A percentile compares a stretch with the other conserved stretches of the same genome.
Conservation (phyloP, 2,329 filamentous ascomycete species). For the Thielaviopsis musarum region DNA sequence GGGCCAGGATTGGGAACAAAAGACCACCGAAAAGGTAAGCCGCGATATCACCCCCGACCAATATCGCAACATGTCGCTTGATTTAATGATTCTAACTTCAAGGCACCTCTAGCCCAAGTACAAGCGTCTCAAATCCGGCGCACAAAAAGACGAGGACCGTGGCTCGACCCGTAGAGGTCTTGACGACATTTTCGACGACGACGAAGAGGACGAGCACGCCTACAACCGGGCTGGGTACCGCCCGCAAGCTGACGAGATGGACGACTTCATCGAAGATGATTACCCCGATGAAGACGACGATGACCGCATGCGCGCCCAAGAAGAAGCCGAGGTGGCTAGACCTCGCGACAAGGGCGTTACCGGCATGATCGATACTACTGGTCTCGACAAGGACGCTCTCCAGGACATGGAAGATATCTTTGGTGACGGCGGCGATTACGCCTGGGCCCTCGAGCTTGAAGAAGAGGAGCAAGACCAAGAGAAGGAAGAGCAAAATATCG, state of each 20-base stretch:
- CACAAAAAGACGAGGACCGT: constrained; percentile 55
- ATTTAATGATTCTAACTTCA: not conserved
- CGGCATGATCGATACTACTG: constrained; percentile 59
- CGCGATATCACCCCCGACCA: not conserved
- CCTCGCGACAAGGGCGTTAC: constrained; percentile 55
- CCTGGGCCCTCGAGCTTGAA: constrained; percentile 82
- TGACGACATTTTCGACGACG: constrained; percentile 88
- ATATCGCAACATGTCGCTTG: not conserved
- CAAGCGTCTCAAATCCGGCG: constrained; percentile 89
- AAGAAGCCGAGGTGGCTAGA: constrained; percentile 77
- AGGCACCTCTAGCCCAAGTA: constrained; percentile 55
- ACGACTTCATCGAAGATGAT: constrained; percentile 95
- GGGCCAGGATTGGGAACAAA: constrained; percentile 43
- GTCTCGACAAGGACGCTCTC: constrained; percentile 78
- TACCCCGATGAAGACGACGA: constrained; percentile 67
- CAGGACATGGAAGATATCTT: constrained; percentile 96
- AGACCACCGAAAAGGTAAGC: constrained; percentile 51
- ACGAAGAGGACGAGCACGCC: constrained; percentile 51
- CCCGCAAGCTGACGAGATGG: constrained; percentile 60
- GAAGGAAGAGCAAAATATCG: constrained; percentile 65
- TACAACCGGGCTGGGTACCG: constrained; percentile 35
- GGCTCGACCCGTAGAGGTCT: constrained; percentile 52
- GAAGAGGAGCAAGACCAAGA: constrained; percentile 68
- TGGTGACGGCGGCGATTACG: constrained; percentile 87
- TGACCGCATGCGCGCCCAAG: constrained; percentile 55